These are phyloP conservation scores for Fagopyrum tataricum DNA, from an alignment of 148 eudicot genomes.

Conservation along the genomic window DNA sequence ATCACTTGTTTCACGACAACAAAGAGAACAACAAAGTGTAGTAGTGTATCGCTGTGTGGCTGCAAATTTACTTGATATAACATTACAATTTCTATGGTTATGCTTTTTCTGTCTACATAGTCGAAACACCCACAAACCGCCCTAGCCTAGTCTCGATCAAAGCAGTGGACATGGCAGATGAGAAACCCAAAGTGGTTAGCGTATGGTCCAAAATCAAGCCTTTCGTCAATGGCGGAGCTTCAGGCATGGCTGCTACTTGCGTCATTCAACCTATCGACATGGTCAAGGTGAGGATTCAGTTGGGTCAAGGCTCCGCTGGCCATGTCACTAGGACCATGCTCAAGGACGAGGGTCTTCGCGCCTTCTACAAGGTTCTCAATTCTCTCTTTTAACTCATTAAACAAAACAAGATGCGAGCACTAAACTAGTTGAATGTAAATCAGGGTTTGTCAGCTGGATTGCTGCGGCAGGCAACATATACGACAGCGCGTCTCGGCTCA, in stretches of 20 bases:
- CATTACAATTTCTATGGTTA: too few species aligned
- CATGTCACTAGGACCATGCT: constrained; percentile 41
- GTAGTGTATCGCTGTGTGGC: too few species aligned
- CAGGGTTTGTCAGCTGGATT: constrained; percentile 89
- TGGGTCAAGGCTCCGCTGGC: constrained; percentile 52
- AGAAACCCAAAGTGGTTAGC: constrained; percentile 32
- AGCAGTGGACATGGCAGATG: constrained; percentile 28
- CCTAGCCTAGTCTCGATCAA: too few species aligned
- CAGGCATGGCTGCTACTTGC: constrained; percentile 93
- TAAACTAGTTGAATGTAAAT: too few species aligned
- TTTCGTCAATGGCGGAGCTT: constrained; percentile 77
- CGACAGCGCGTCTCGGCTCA: constrained; percentile 91
- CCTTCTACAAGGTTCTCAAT: constrained; percentile 43
- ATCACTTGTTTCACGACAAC: too few species aligned
- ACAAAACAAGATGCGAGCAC: too few species aligned
- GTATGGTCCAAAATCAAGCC: constrained; percentile 79
- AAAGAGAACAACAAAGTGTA: too few species aligned
- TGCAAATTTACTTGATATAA: too few species aligned
- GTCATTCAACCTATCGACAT: constrained; percentile 90
- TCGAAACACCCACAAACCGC: too few species aligned
- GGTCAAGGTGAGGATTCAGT: constrained; percentile 73
- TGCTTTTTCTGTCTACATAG: too few species aligned
- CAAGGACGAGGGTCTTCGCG: constrained; percentile 40
- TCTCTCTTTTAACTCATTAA: too few species aligned
- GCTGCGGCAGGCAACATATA: constrained; percentile 93